Percentiles rank a stretch among this genome's conserved stretches.
phyloP scores from a whole-genome alignment of 306 rosid species.

The Arachis hypogaea region DNA sequence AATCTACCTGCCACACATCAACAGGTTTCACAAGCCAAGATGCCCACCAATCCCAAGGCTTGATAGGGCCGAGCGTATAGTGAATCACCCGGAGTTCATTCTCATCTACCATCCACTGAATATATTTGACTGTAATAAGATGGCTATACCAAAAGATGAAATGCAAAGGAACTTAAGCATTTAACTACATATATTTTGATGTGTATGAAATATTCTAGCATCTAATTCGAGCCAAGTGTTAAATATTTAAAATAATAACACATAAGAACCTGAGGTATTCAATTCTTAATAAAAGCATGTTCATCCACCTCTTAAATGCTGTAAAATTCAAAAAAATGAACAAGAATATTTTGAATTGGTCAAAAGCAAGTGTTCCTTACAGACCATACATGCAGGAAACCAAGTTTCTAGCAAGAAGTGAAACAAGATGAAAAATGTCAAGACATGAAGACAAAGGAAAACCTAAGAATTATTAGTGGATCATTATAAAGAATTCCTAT shows the following conservation, averaged over 20 bases:
- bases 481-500: constrained; percentile 12
- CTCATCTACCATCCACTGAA: constrained; percentile 94
- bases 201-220: constrained; percentile 25
- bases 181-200: constrained; percentile 27
- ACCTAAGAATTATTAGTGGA: not conserved
- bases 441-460: not conserved
- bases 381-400: constrained; percentile 15
- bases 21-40: constrained; percentile 97
- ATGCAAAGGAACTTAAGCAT: constrained; percentile 20
- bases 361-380: constrained; percentile 6
- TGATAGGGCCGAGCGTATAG: constrained; percentile 94
- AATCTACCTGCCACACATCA: constrained; percentile 95
- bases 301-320: constrained; percentile 35
- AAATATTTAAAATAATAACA: no score
- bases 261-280: constrained; percentile 6
- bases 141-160: constrained; percentile 21
- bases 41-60: constrained; percentile 99
- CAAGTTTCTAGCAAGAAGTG: constrained; percentile 23
- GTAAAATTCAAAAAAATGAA: constrained; percentile 10
- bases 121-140: constrained; percentile 31
- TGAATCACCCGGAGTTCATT: constrained; percentile 78
- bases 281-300: constrained; percentile 21
- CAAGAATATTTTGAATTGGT: constrained; percentile 7
- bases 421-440: constrained; percentile 21
- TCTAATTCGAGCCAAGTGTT: constrained; percentile 6